phyloP scores from a whole-genome alignment of 2,329 filamentous ascomycete genomes.

The Colletotrichum phormii region DNA sequence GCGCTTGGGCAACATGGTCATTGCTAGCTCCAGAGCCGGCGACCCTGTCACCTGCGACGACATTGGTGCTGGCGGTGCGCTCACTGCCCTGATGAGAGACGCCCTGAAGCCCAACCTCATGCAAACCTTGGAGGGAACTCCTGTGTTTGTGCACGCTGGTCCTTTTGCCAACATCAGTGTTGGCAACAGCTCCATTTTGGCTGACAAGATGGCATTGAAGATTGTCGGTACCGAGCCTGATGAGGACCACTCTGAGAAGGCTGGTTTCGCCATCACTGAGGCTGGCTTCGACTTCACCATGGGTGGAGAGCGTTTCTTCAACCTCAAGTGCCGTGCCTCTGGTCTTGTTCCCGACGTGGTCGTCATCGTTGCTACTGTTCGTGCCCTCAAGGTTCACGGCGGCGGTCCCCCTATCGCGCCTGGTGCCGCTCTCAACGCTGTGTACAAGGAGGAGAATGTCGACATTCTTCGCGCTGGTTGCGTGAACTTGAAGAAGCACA shows the following conservation, averaged over 20 bases:
- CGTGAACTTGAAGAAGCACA: slow-evolving; percentile 95
- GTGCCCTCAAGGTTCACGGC: slow-evolving; percentile 96
- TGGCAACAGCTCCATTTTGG: slow-evolving; percentile 93
- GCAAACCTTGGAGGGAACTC: slow-evolving; percentile 97
- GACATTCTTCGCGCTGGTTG: slow-evolving; percentile 91
- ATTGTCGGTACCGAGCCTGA: slow-evolving; percentile 93
- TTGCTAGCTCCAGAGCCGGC: slow-evolving; percentile 85
- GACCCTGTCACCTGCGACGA: slow-evolving; percentile 97
- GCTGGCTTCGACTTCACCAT: slow-evolving; percentile 99
- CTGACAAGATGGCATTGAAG: slow-evolving; percentile 95
- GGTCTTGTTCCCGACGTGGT: slow-evolving; percentile 93
- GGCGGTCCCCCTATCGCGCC: slow-evolving; percentile 94
- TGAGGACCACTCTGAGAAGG: slow-evolving; percentile 84
- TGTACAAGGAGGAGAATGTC: slow-evolving; percentile 94
- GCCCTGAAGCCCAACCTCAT: slow-evolving; percentile 99
- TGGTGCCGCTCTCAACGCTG: slow-evolving; percentile 84
- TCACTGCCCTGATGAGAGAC: slow-evolving; percentile 96
- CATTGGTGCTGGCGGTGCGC: slow-evolving; percentile 89
- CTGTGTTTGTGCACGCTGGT: slow-evolving; percentile 96
- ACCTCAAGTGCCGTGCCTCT: slow-evolving; percentile 98
- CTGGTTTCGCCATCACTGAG: slow-evolving; percentile 95
- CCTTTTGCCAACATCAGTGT: slow-evolving; percentile 99
- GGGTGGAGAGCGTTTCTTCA: slow-evolving; percentile 99
- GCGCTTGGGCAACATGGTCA: slow-evolving; percentile 93
- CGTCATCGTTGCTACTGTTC: slow-evolving; percentile 94